phyloP scores from a whole-genome alignment of 805 yeast species.

The Starmerella lactis-condensi region DNA sequence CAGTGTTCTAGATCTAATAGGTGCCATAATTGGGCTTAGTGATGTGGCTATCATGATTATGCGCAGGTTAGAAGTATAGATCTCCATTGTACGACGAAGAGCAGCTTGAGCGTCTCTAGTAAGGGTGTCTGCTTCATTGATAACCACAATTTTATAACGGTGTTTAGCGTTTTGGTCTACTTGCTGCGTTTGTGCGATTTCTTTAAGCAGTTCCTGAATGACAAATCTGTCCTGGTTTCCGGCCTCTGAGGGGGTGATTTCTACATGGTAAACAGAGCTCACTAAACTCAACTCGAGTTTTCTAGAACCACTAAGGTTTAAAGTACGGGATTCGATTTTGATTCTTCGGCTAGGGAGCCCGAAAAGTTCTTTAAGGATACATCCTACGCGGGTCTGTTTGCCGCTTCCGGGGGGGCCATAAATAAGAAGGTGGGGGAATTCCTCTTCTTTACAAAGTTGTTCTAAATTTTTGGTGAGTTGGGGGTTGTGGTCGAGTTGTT shows the following conservation, averaged over 20 bases:
- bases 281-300: conserved; percentile 83
- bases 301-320: conserved; percentile 42
- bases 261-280: conserved; percentile 79
- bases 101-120: conserved; percentile 90
- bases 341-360: conserved; percentile 67
- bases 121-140: conserved; percentile 93
- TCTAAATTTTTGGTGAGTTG: conserved; percentile 44
- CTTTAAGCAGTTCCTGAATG: conserved; percentile 82
- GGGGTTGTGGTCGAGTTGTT: conserved; percentile 45
- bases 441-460: conserved; percentile 52
- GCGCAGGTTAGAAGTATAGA: conserved; percentile 56
- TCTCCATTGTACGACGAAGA: conserved; percentile 62
- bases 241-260: conserved; percentile 91
- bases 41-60: conserved; percentile 72
- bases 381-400: conserved; percentile 78
- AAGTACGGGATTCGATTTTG: conserved; percentile 78
- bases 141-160: conserved; percentile 56
- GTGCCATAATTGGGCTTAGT: conserved; percentile 79
- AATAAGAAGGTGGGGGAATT: conserved; percentile 78
- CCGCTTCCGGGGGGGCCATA: conserved; percentile 98
- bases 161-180: conserved; percentile 51
- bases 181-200: conserved; percentile 86
- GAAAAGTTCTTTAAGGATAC: conserved; percentile 58
- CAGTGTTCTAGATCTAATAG: conserved; percentile 83
- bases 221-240: conserved; percentile 91